Percentiles rank a stretch among this genome's conserved stretches.
phyloP scores from a whole-genome alignment of 2,329 filamentous ascomycete genomes.

The Colletotrichum tropicicola region DNA sequence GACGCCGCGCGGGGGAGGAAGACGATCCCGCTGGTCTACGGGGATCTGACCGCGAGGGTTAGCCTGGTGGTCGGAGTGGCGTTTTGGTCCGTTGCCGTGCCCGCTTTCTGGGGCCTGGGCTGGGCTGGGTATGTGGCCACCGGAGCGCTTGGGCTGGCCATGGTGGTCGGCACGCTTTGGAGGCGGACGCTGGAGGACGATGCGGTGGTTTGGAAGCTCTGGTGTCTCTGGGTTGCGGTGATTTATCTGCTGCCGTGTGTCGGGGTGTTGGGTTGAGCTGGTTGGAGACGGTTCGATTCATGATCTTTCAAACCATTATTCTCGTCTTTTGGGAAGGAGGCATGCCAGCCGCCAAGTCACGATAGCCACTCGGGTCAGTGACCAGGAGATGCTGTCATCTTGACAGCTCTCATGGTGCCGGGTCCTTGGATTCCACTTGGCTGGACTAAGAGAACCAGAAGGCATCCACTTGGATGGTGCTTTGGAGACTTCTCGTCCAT shows the following conservation, averaged over 20 bases:
- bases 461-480: too few relatives aligned
- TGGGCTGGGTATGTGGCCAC: background rate
- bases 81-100: background rate
- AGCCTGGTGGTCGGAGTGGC: background rate
- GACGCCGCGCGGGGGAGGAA: background rate
- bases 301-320: too few relatives aligned
- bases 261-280: background rate
- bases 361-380: too few relatives aligned
- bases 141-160: background rate
- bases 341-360: too few relatives aligned
- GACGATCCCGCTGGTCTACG: constrained; percentile 3
- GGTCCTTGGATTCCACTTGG: too few relatives aligned
- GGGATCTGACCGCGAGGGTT: background rate
- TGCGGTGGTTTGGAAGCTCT: background rate
- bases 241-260: background rate
- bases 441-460: too few relatives aligned
- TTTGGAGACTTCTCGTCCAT: too few relatives aligned
- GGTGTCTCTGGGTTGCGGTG: background rate
- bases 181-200: background rate
- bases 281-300: background rate
- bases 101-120: background rate
- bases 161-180: background rate
- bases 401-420: too few relatives aligned
- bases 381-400: too few relatives aligned
- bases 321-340: too few relatives aligned